phyloP scores from a whole-genome alignment of 2,329 filamentous ascomycete species.

The Dendrostoma leiphaemia region DNA sequence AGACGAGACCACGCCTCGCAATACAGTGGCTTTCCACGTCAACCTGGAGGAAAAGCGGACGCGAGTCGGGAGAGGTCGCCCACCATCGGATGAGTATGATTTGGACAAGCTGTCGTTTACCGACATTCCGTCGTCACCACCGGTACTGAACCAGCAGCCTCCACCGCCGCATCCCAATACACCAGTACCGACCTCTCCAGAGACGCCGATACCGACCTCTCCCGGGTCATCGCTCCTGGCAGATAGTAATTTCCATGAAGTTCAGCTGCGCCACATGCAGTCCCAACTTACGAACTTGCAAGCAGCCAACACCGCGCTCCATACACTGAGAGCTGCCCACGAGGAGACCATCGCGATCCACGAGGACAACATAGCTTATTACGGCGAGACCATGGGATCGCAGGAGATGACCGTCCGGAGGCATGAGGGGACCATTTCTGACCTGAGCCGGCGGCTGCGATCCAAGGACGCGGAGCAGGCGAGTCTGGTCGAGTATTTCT shows the following conservation, averaged over 20 bases:
- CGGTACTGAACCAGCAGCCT: no score
- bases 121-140: neutral
- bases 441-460: conserved; percentile 2
- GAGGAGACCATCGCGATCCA: neutral
- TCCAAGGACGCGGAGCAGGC: conserved; percentile 7
- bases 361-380: conserved; percentile 1
- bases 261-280: conserved; percentile 1
- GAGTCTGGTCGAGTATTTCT: conserved; percentile 1
- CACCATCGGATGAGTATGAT: neutral
- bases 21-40: neutral
- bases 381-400: conserved; percentile 1
- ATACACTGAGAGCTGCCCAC: neutral
- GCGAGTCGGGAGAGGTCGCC: neutral
- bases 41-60: neutral
- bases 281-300: neutral
- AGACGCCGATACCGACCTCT: neutral
- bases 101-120: neutral
- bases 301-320: conserved; percentile 1
- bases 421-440: conserved; percentile 1
- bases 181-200: no score
- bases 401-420: neutral
- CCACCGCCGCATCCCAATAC: no score
- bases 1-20: neutral
- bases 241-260: neutral
- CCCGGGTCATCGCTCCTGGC: neutral